Evolutionary conservation across 495 filamentous ascomycete species (phyloP), one percentile per base, ranked within the genome.

Genomic region (Aspergillus haitiensis): DNA sequence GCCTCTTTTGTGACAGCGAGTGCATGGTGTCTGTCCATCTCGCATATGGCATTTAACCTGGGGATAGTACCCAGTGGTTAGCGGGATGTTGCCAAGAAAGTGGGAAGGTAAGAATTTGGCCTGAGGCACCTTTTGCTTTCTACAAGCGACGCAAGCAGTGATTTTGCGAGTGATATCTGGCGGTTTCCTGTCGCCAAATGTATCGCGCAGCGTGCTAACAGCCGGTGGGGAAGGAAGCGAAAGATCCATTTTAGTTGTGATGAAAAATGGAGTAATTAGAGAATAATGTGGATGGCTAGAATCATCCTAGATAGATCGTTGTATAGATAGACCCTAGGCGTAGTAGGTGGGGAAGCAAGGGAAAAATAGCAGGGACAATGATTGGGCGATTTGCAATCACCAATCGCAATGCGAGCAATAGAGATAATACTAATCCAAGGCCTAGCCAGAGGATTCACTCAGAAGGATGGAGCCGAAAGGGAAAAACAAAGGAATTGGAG

Each of bases 41-140:
- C 56, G 50, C 75, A 78, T 78, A 55, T 75, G 69, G 55, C 77
- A 78, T 71, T 78, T 78, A 40, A 78, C 70, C 73, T 75, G 45
- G 6, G 11, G 53, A 44, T 18, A 18, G 2, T 47, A 27, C 3
- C 3, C 3, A 27, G 21, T 47, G 16, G 42, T 16, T 46, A 21
- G n/a, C 21, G n/a, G n/a, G n/a, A 5, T 47, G 5, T 5, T 7
- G 10, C 27, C 1, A 47, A 9, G 44, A 6, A 7, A 18, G 15
- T 15, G 15, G n/a, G 12, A 47, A 18, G 5, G 44, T 7, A 27
- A 3, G 1, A 27, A 27, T 27, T 27, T 27, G 3, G 21, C 1
- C 21, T 27, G 21, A 27, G 3, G 21, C 34, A 76, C 73, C 61
- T 76, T 76, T 47, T 71, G 71, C 37, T 74, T 75, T 4, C 73